Evolutionary conservation across 352 stramenopile species (phyloP).

Genomic region (Pythium vanterpoolii): DNA sequence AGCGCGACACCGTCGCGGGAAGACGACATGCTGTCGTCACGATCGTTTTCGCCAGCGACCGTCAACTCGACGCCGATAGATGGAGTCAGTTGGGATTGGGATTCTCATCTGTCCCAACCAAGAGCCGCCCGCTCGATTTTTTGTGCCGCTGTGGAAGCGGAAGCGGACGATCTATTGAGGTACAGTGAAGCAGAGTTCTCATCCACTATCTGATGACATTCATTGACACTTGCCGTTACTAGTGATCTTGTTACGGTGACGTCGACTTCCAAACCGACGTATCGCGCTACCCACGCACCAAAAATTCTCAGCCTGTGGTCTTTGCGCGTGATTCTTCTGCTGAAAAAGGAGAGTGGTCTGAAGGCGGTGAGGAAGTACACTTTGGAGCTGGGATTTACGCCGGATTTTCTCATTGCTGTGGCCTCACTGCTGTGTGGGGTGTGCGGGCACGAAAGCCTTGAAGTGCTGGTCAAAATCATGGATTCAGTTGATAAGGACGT

Average conservation of each 20-base stretch:
- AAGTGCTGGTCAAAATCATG: constrained; percentile 53
- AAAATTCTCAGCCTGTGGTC: constrained; percentile 48
- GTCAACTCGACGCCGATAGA: constrained; percentile 5
- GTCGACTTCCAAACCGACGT: constrained; percentile 1
- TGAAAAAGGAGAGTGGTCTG: constrained; percentile 76
- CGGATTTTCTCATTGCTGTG: constrained; percentile 65
- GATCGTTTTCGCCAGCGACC: neutral
- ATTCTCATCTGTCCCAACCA: constrained; percentile 4
- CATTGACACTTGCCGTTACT: neutral
- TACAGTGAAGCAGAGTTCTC: neutral
- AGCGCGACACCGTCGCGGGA: neutral
- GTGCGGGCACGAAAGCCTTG: constrained; percentile 48
- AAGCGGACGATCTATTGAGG: constrained; percentile 17
- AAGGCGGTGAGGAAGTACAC: constrained; percentile 50
- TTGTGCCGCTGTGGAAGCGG: neutral
- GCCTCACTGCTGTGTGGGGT: constrained; percentile 61
- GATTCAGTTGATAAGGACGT: constrained; percentile 46
- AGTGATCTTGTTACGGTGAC: neutral
- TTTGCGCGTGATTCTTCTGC: constrained; percentile 63
- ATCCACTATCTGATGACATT: neutral
- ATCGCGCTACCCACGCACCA: constrained; percentile 5
- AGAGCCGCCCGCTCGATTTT: neutral
- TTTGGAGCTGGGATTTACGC: constrained; percentile 42
- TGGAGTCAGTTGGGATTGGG: constrained; percentile 19
- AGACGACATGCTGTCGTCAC: neutral